Percentiles rank a stretch among this genome's conserved stretches.
These are phyloP conservation scores for Calonectria crousiana DNA, from an alignment of 2,329 filamentous ascomycete species.

Conservation along the genomic window DNA sequence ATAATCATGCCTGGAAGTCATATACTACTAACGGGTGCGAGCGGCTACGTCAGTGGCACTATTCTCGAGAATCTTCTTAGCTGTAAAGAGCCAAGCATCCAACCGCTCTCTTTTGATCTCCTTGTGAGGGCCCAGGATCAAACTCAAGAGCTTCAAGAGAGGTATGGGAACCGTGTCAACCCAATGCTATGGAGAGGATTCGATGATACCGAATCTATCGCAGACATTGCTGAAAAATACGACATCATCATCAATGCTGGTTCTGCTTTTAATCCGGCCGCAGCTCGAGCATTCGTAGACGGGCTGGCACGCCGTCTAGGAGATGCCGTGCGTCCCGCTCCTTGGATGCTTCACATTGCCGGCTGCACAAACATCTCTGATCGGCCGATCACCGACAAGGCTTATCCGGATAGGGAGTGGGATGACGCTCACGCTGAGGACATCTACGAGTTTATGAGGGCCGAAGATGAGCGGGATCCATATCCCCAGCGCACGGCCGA, in stretches of 20 bases:
- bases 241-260: conserved; percentile 19
- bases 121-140: background rate
- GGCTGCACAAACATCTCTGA: conserved; percentile 18
- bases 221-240: conserved; percentile 13
- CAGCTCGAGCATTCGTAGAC: conserved; percentile 10
- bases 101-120: conserved; percentile 4
- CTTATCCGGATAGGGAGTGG: conserved; percentile 10
- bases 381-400: background rate
- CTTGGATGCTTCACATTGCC: conserved; percentile 14
- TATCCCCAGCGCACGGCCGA: conserved; percentile 16
- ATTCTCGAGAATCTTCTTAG: conserved; percentile 13
- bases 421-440: conserved; percentile 6
- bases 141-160: background rate
- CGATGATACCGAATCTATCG: conserved; percentile 1
- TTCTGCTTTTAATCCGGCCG: conserved; percentile 3
- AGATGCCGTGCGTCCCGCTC: background rate
- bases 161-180: conserved; percentile 18
- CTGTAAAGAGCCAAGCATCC: background rate
- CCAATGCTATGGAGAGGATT: conserved; percentile 16
- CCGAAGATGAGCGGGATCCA: conserved; percentile 2
- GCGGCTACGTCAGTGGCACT: conserved; percentile 21
- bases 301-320: conserved; percentile 12
- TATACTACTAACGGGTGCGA: conserved; percentile 18
- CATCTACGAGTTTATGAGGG: conserved; percentile 15
- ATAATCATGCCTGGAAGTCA: background rate